Percentiles rank a stretch among this genome's conserved stretches.
phyloP scores from a whole-genome alignment of 129 eudicot genomes.

The Arctium minus region DNA sequence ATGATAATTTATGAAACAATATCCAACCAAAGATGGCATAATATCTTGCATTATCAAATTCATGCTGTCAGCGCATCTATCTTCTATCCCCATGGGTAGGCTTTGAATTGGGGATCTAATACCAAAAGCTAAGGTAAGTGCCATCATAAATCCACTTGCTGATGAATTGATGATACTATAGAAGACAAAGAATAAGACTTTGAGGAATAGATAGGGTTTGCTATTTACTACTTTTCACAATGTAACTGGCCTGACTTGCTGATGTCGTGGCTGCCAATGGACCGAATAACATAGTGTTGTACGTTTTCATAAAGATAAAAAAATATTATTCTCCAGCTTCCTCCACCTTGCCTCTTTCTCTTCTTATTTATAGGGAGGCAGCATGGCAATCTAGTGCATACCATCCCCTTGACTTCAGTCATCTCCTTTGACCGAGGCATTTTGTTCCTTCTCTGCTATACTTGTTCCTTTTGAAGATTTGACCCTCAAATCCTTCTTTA shows the following conservation, averaged over 20 bases:
- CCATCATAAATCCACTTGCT: conserved; percentile 47
- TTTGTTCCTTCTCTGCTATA: neutral
- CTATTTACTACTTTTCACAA: conserved; percentile 22
- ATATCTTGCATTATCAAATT: conserved; percentile 32
- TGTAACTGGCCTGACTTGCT: conserved; percentile 16
- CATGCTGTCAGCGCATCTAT: conserved; percentile 46
- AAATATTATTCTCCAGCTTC: conserved; percentile 57
- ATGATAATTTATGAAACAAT: conserved; percentile 19
- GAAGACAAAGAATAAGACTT: conserved; percentile 46
- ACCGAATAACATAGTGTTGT: conserved; percentile 42
- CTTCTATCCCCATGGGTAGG: conserved; percentile 48
- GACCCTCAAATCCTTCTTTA: conserved; percentile 7
- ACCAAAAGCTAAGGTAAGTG: conserved; percentile 48
- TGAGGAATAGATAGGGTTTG: conserved; percentile 29
- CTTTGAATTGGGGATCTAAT: conserved; percentile 40
- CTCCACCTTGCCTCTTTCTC: conserved; percentile 31
- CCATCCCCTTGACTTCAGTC: conserved; percentile 45
- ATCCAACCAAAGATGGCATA: conserved; percentile 39
- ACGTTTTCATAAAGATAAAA: conserved; percentile 13
- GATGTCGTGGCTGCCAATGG: conserved; percentile 36
- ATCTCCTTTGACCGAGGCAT: conserved; percentile 36
- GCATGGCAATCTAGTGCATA: conserved; percentile 34
- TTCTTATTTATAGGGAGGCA: conserved; percentile 44
- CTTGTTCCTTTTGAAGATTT: neutral
- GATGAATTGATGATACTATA: conserved; percentile 41